These are phyloP conservation scores for Wickerhamomyces mucosus DNA, from an alignment of 805 yeast genomes.

Conservation along the genomic window DNA sequence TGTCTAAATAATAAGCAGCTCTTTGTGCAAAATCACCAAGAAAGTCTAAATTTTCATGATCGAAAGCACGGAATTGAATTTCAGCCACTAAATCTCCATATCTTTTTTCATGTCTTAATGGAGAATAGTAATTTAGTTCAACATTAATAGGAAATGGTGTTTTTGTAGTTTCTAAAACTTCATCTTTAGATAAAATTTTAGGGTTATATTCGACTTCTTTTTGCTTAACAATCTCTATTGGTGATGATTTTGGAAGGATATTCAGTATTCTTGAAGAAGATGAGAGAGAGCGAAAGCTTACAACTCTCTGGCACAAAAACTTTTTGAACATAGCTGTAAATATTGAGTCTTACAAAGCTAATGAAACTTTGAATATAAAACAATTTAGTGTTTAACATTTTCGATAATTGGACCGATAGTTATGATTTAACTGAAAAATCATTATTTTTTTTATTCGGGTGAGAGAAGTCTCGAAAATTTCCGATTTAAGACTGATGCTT, in stretches of 20 bases:
- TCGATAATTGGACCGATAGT: too few relatives aligned
- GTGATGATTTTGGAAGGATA: constrained; percentile 8
- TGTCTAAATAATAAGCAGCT: constrained; percentile 82
- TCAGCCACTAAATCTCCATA: constrained; percentile 77
- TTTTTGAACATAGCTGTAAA: neutral
- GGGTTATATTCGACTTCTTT: constrained; percentile 25
- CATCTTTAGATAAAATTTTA: constrained; percentile 25
- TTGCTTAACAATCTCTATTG: constrained; percentile 3
- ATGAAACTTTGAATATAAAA: too few relatives aligned
- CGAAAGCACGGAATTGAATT: constrained; percentile 62
- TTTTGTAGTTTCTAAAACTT: constrained; percentile 23
- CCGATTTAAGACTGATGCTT: too few relatives aligned
- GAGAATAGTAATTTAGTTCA: constrained; percentile 72
- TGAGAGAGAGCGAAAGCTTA: constrained; percentile 5
- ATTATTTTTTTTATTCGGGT: too few relatives aligned
- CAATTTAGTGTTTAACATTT: too few relatives aligned
- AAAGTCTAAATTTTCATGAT: constrained; percentile 59
- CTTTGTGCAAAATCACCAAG: constrained; percentile 80
- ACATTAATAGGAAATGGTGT: constrained; percentile 79
- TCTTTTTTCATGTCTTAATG: constrained; percentile 55
- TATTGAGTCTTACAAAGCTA: too few relatives aligned
- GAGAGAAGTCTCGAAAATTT: too few relatives aligned
- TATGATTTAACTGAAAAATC: too few relatives aligned
- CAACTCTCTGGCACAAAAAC: neutral
- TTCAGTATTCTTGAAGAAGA: constrained; percentile 4